Conservation (phyloP, 2,329 filamentous ascomycete genomes). For the Periconia digitata region DNA sequence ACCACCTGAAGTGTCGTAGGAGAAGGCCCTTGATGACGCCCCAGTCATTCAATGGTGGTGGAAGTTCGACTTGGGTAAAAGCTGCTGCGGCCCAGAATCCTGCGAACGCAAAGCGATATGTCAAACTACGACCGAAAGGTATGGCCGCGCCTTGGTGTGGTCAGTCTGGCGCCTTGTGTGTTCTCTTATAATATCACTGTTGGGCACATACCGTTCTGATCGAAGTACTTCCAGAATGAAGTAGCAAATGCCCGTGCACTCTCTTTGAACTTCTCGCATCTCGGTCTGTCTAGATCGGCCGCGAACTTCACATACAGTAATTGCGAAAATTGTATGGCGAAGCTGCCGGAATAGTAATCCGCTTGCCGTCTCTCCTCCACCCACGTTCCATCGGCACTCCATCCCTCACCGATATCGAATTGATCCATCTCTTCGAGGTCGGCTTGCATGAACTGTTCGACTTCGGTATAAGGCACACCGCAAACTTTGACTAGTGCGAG, state of each 20-base stretch:
- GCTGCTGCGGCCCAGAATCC: slow-evolving; percentile 53
- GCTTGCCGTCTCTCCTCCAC: slow-evolving; percentile 43
- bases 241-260: slow-evolving; percentile 47
- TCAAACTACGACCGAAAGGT: slow-evolving; percentile 55
- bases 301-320: slow-evolving; percentile 51
- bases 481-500: slow-evolving; percentile 49
- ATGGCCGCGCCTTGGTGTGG: slow-evolving; percentile 49
- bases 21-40: slow-evolving; percentile 54
- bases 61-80: slow-evolving; percentile 46
- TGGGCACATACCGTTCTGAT: slow-evolving; percentile 41
- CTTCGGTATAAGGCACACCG: slow-evolving; percentile 37
- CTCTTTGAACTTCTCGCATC: slow-evolving; percentile 42
- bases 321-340: slow-evolving; percentile 57
- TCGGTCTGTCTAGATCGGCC: slow-evolving; percentile 43
- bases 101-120: slow-evolving; percentile 55
- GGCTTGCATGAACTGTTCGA: slow-evolving; percentile 42
- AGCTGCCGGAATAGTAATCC: slow-evolving; percentile 58
- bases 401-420: slow-evolving; percentile 51
- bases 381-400: slow-evolving; percentile 54
- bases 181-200: neutral
- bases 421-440: slow-evolving; percentile 50
- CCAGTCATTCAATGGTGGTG: slow-evolving; percentile 40
- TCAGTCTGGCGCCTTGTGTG: neutral
- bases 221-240: slow-evolving; percentile 54
- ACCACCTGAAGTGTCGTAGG: slow-evolving; percentile 55